Evolutionary conservation across 176 grass and related monocot species (phyloP).

Genomic region (Eleusine coracana): DNA sequence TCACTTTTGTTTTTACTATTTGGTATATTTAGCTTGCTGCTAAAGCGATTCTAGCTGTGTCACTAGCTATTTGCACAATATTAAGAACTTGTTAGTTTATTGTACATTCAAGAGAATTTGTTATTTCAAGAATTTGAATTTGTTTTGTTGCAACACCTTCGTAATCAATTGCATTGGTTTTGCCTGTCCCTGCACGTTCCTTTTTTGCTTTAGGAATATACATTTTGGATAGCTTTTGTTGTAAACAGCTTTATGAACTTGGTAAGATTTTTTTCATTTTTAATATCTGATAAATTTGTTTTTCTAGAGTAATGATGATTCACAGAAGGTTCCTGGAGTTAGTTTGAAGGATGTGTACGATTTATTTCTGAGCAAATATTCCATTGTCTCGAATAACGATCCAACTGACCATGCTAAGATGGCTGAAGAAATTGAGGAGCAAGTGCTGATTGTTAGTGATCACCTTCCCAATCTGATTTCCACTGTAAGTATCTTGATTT

Average conservation of each 20-base stretch:
- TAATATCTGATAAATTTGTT: neutral
- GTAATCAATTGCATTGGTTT: constrained; percentile 86
- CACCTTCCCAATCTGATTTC: too few species aligned
- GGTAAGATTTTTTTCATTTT: neutral
- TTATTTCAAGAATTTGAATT: neutral
- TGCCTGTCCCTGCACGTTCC: constrained; percentile 44
- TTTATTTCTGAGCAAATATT: too few species aligned
- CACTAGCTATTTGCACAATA: constrained; percentile 76
- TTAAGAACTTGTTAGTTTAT: constrained; percentile 66
- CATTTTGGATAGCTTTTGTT: too few species aligned
- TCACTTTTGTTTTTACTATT: neutral
- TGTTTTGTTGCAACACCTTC: constrained; percentile 49
- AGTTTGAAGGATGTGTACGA: too few species aligned
- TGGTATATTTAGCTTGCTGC: constrained; percentile 70
- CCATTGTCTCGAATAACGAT: too few species aligned
- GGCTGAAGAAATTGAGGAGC: too few species aligned
- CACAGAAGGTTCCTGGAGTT: too few species aligned
- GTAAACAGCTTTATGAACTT: neutral
- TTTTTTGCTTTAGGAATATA: neutral
- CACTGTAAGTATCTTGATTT: too few species aligned
- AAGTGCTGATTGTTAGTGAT: too few species aligned
- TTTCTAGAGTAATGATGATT: too few species aligned
- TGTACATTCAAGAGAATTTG: constrained; percentile 43
- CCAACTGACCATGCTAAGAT: too few species aligned
- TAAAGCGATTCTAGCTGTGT: constrained; percentile 90